Evolutionary conservation across 2,329 filamentous ascomycete genomes (phyloP).

Genomic region (Alternaria consortialis): DNA sequence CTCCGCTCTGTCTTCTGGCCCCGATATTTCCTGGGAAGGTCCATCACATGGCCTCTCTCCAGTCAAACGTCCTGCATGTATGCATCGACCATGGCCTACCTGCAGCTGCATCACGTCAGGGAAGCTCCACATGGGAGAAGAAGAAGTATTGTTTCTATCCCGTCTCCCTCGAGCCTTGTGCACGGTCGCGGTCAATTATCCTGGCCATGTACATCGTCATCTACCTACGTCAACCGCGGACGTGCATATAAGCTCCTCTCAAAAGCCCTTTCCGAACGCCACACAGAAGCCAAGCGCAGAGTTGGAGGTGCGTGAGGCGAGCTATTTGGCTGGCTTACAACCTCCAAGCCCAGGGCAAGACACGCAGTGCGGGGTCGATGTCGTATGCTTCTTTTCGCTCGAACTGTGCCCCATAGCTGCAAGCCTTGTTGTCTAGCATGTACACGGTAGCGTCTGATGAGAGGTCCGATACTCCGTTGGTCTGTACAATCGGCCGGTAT

Average conservation of each 20-base stretch:
- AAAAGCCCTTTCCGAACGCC: conserved; percentile 41
- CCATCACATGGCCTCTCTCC: background rate
- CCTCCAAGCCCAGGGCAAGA: conserved; percentile 18
- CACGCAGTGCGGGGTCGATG: conserved; percentile 39
- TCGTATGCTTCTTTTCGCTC: conserved; percentile 30
- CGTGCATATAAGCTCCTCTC: conserved; percentile 41
- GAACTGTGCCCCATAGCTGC: conserved; percentile 21
- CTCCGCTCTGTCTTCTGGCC: conserved; percentile 19
- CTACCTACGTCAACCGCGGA: conserved; percentile 25
- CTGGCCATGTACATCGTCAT: conserved; percentile 39
- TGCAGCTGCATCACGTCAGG: conserved; percentile 24
- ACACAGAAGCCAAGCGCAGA: conserved; percentile 15
- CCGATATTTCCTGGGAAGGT: background rate
- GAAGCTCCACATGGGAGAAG: conserved; percentile 2
- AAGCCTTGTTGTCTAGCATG: conserved; percentile 12
- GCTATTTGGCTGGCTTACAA: conserved; percentile 20
- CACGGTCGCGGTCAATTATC: background rate
- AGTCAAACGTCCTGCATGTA: background rate
- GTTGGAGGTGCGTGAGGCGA: conserved; percentile 23
- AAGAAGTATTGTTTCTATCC: conserved; percentile 2
- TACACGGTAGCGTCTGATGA: conserved; percentile 12
- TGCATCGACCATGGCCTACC: background rate
- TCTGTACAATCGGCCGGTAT: conserved; percentile 14
- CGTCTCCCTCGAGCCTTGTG: conserved; percentile 21
- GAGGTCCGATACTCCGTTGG: conserved; percentile 16